A percentile compares a stretch with the other conserved stretches of the same genome.
phyloP scores from a whole-genome alignment of 495 filamentous ascomycete genomes.

The Oleoguttula mirabilis region DNA sequence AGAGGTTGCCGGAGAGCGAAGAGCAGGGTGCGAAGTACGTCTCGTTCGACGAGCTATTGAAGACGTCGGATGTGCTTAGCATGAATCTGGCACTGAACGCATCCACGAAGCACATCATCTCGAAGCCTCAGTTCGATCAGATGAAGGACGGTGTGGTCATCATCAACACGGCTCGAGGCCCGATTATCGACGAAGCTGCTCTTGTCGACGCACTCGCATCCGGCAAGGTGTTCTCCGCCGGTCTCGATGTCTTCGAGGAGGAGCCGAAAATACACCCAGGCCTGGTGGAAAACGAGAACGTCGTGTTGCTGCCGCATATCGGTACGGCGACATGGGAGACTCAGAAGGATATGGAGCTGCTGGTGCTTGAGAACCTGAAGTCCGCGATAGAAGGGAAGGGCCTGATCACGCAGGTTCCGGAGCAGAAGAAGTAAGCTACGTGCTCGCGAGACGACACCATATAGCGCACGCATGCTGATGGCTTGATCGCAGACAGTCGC shows the following conservation, averaged over 20 bases:
- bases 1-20: slow-evolving; percentile 18
- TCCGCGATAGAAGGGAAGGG: slow-evolving; percentile 20
- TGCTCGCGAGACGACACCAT: no score
- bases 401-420: slow-evolving; percentile 27
- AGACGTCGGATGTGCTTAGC: slow-evolving; percentile 29
- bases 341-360: slow-evolving; percentile 30
- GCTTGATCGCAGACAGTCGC: no score
- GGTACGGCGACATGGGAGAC: slow-evolving; percentile 30
- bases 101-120: slow-evolving; percentile 28
- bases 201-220: slow-evolving; percentile 29
- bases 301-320: slow-evolving; percentile 29
- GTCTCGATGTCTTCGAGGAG: slow-evolving; percentile 32
- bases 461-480: no score
- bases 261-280: slow-evolving; percentile 27
- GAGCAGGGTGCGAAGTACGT: slow-evolving; percentile 29
- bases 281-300: slow-evolving; percentile 24
- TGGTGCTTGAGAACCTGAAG: slow-evolving; percentile 29
- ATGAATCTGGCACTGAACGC: slow-evolving; percentile 29
- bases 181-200: slow-evolving; percentile 31
- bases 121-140: slow-evolving; percentile 24
- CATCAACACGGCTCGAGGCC: slow-evolving; percentile 30
- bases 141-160: slow-evolving; percentile 31
- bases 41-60: slow-evolving; percentile 29
- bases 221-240: slow-evolving; percentile 28
- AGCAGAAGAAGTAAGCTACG: slow-evolving; percentile 22